Evolutionary conservation across 169 alveolate genomes (phyloP).

Genomic region (Amoebophrya sp.): DNA sequence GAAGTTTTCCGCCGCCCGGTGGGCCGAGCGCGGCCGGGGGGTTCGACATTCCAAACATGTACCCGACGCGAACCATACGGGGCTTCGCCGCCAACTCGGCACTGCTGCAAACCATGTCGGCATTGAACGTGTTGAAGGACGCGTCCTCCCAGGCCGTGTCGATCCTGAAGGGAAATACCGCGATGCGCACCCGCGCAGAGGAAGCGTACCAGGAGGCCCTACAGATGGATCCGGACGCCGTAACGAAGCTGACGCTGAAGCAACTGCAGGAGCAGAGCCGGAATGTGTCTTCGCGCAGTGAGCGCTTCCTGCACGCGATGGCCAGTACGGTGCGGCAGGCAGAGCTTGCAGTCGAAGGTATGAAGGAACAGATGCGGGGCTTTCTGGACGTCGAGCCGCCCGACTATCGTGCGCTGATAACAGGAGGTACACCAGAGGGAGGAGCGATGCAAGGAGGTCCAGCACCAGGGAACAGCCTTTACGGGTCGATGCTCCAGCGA

Average conservation of each 20-base stretch:
- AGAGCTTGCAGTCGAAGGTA: background rate
- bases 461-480: no score
- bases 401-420: no score
- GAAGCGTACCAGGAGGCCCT: background rate
- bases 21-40: background rate
- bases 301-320: background rate
- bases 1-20: background rate
- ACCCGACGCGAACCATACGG: background rate
- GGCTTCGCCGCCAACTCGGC: background rate
- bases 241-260: background rate
- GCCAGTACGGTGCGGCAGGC: background rate
- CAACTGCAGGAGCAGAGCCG: background rate
- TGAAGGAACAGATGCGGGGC: background rate
- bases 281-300: background rate
- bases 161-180: background rate
- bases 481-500: no score
- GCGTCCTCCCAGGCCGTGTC: background rate
- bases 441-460: no score
- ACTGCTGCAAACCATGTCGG: background rate
- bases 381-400: background rate
- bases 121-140: background rate
- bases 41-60: background rate
- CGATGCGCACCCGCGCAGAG: background rate
- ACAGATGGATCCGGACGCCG: slow-evolving; percentile 9
- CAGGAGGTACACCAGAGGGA: no score